Percentiles rank a stretch among this genome's conserved stretches.
These are phyloP conservation scores for Euryodendron excelsum DNA, from an alignment of 148 eudicot genomes.

Conservation along the genomic window DNA sequence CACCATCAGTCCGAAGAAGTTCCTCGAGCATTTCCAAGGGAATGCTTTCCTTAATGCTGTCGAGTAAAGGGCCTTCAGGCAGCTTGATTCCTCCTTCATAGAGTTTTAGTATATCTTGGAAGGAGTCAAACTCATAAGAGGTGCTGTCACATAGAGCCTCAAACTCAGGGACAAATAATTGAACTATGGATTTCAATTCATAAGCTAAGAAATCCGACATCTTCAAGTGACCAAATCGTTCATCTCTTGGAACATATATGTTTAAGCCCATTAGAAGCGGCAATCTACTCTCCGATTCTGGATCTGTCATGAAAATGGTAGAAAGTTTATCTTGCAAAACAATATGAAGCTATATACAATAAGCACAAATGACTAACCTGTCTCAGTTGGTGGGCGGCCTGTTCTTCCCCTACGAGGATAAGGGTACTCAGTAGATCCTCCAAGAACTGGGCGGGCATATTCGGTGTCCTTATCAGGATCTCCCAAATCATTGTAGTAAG, in stretches of 20 bases:
- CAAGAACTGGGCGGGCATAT: too few relatives aligned
- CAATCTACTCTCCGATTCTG: constrained; percentile 61
- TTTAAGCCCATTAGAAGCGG: constrained; percentile 51
- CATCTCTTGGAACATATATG: constrained; percentile 83
- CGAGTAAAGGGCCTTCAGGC: constrained; percentile 30
- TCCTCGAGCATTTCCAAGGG: constrained; percentile 58
- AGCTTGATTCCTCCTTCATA: constrained; percentile 66
- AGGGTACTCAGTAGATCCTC: constrained; percentile 58
- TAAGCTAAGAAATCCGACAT: constrained; percentile 65
- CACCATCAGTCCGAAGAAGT: constrained; percentile 51
- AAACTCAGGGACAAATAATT: constrained; percentile 55
- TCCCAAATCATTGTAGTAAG: too few relatives aligned
- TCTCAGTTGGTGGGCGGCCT: constrained; percentile 56
- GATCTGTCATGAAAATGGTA: constrained; percentile 41
- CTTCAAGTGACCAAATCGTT: constrained; percentile 68
- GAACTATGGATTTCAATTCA: constrained; percentile 54
- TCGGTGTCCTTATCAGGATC: too few relatives aligned
- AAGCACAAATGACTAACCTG: constrained; percentile 35
- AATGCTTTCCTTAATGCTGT: constrained; percentile 36
- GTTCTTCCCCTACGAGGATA: constrained; percentile 87
- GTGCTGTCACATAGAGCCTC: constrained; percentile 40
- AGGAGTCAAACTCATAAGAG: constrained; percentile 61
- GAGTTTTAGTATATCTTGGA: constrained; percentile 49
- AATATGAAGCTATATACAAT: not conserved
- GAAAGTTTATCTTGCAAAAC: not conserved